These are phyloP conservation scores for Tuber brumale DNA, from an alignment of 495 filamentous ascomycete species.

Conservation along the genomic window DNA sequence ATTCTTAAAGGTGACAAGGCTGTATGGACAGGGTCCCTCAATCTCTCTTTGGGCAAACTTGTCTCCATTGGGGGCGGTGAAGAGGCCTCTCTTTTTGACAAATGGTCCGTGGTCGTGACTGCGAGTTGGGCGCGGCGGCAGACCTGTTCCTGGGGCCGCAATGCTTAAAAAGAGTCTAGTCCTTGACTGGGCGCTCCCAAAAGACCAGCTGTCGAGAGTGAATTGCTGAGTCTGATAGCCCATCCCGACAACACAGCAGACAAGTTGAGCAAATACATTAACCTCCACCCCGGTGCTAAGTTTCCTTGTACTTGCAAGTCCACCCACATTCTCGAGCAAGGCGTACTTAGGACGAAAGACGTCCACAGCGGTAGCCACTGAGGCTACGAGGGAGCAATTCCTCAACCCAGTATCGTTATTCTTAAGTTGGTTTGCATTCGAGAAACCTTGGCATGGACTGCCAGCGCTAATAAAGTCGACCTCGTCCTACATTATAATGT, in stretches of 20 bases:
- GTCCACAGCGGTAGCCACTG: conserved; percentile 65
- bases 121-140: conserved; percentile 50
- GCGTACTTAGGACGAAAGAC: conserved; percentile 66
- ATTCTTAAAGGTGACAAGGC: conserved; percentile 48
- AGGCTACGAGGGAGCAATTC: conserved; percentile 66
- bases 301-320: conserved; percentile 49
- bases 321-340: conserved; percentile 64
- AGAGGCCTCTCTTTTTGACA: conserved; percentile 46
- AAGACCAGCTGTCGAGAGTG: conserved; percentile 61
- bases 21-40: conserved; percentile 51
- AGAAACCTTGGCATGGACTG: conserved; percentile 69
- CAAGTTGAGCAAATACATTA: conserved; percentile 61
- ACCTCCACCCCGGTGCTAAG: conserved; percentile 42
- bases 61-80: conserved; percentile 55
- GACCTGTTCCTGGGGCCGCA: conserved; percentile 54
- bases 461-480: conserved; percentile 66
- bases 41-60: conserved; percentile 52
- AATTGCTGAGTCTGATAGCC: conserved; percentile 65
- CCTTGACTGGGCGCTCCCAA: conserved; percentile 57
- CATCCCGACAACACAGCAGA: conserved; percentile 62
- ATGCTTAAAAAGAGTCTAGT: conserved; percentile 60
- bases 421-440: conserved; percentile 51
- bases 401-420: conserved; percentile 47
- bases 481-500: conserved; percentile 49
- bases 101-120: conserved; percentile 56